These are phyloP conservation scores for Lichina pygmaea DNA, from an alignment of 495 filamentous ascomycete species.

Conservation along the genomic window DNA sequence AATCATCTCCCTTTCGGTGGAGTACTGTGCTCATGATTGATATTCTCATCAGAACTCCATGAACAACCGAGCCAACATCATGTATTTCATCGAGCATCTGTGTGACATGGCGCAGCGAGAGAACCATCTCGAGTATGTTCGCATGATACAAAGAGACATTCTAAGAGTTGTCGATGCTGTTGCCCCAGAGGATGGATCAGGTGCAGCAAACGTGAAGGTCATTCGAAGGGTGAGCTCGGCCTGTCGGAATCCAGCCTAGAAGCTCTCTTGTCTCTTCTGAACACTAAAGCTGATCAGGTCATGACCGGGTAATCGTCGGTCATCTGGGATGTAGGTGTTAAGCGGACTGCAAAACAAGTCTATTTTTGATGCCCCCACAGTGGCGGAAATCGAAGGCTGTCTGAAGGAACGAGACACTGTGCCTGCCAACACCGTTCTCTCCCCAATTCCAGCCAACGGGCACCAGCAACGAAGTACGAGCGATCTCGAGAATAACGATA, in stretches of 20 bases:
- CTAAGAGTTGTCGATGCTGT: conserved; percentile 69
- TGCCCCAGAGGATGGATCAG: conserved; percentile 64
- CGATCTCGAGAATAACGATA: background rate
- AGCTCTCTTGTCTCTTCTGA: background rate
- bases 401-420: conserved; percentile 42
- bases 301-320: background rate
- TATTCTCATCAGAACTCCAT: conserved; percentile 39
- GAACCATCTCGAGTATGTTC: conserved; percentile 46
- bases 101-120: conserved; percentile 65
- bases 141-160: conserved; percentile 88
- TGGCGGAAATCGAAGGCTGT: conserved; percentile 51
- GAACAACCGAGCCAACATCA: conserved; percentile 94
- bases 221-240: conserved; percentile 34
- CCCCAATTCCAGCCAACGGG: conserved; percentile 1
- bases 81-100: conserved; percentile 94
- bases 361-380: conserved; percentile 37
- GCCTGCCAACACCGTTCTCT: conserved; percentile 6
- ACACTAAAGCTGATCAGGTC: background rate
- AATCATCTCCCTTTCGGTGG: background rate
- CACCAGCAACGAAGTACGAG: background rate
- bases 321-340: conserved; percentile 23
- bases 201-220: conserved; percentile 83
- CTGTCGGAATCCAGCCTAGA: too few relatives aligned
- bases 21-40: background rate
- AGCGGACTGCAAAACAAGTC: conserved; percentile 36